These are phyloP conservation scores for Psilocybe tampanensis DNA, from an alignment of 768 basidiomycete species.

Conservation along the genomic window DNA sequence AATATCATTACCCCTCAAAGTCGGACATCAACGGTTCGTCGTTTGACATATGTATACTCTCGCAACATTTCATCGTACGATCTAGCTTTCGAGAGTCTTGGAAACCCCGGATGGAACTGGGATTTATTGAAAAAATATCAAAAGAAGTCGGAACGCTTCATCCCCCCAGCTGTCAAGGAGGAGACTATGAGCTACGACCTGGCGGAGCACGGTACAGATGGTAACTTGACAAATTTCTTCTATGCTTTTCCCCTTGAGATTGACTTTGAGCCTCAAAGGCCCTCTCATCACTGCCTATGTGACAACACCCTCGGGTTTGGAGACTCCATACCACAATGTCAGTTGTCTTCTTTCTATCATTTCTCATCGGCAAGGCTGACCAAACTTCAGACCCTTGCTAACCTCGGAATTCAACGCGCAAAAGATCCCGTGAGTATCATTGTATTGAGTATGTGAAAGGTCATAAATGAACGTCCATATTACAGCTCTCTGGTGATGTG, in stretches of 20 bases:
- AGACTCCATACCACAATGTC: constrained; percentile 4
- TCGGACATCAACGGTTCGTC: neutral
- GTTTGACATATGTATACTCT: neutral
- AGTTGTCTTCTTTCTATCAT: neutral
- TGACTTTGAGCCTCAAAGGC: neutral
- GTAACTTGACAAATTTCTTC: neutral
- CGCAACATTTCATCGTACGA: too few relatives aligned
- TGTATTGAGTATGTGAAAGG: neutral
- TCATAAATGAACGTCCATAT: neutral
- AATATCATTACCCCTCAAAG: neutral
- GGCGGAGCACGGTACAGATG: neutral
- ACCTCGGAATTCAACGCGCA: constrained; percentile 3
- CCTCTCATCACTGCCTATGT: neutral
- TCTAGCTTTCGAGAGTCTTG: constrained; percentile 2
- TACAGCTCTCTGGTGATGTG: neutral
- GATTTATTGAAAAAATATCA: constrained; percentile 4
- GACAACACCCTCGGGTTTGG: neutral
- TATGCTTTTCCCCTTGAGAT: neutral
- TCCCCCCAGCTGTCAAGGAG: neutral
- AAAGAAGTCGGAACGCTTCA: constrained; percentile 2
- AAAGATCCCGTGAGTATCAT: neutral
- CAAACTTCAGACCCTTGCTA: neutral
- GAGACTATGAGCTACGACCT: constrained; percentile 7
- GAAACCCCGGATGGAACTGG: constrained; percentile 5
- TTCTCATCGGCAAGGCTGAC: too few relatives aligned